Percentiles rank a stretch among this genome's conserved stretches.
Conservation (phyloP, 108 stramenopile genomes). For the Conticribra guillardii region DNA sequence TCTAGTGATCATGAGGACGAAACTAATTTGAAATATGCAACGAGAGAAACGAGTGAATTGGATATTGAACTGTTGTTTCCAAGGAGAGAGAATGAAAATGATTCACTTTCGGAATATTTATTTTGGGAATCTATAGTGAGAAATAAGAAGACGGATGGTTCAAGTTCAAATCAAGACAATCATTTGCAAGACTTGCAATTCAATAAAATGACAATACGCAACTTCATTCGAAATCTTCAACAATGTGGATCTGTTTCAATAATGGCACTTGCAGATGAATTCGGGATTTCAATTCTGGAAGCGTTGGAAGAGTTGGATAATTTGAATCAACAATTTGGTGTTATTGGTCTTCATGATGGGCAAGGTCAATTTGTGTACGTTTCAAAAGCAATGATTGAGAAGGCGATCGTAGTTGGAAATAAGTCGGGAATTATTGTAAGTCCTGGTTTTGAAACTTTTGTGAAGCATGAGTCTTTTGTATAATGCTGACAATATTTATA, state of each 20-base stretch:
- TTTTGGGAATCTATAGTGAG: slow-evolving; percentile 26
- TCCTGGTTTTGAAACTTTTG: too few species aligned
- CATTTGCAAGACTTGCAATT: neutral
- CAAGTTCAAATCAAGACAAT: neutral
- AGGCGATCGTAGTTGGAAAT: slow-evolving; percentile 14
- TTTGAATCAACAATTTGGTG: slow-evolving; percentile 29
- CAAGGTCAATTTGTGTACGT: slow-evolving; percentile 22
- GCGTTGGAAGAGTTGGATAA: slow-evolving; percentile 32
- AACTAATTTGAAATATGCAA: slow-evolving; percentile 25
- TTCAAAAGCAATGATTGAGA: slow-evolving; percentile 29
- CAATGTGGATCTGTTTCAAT: slow-evolving; percentile 30
- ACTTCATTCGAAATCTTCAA: slow-evolving; percentile 44
- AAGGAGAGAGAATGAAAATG: slow-evolving; percentile 17
- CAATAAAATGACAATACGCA: slow-evolving; percentile 46
- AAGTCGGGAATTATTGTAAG: slow-evolving; percentile 7
- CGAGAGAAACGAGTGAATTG: slow-evolving; percentile 15
- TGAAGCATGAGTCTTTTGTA: too few species aligned
- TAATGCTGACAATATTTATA: too few species aligned
- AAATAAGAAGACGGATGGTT: neutral
- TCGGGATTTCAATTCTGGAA: slow-evolving; percentile 13
- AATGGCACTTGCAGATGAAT: slow-evolving; percentile 46
- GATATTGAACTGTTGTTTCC: slow-evolving; percentile 28
- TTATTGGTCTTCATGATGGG: slow-evolving; percentile 38
- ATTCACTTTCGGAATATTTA: slow-evolving; percentile 29
- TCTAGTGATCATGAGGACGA: slow-evolving; percentile 7